These are phyloP conservation scores for Phoma sp. DNA, from an alignment of 2,329 filamentous ascomycete genomes.

Conservation along the genomic window DNA sequence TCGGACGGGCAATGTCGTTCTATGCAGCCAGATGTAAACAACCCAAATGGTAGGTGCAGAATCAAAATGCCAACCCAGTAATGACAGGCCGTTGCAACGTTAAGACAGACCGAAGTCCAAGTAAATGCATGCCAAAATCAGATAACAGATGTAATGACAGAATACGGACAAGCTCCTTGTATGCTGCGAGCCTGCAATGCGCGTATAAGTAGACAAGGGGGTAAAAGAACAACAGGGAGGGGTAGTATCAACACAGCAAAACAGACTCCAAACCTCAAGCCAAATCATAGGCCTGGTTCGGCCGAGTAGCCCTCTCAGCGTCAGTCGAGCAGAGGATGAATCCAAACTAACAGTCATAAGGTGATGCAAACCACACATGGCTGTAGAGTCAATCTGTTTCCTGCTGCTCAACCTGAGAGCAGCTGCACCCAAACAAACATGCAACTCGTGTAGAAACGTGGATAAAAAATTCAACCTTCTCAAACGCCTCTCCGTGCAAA, in stretches of 20 bases:
- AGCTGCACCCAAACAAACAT: neutral
- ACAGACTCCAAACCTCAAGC: constrained; percentile 32
- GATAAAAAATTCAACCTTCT: constrained; percentile 23
- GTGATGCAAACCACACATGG: neutral
- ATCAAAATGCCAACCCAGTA: constrained; percentile 9
- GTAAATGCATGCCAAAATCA: constrained; percentile 30
- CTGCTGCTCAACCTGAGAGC: constrained; percentile 18
- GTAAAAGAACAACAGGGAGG: constrained; percentile 2
- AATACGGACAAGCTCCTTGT: constrained; percentile 31
- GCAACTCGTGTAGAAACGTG: constrained; percentile 8
- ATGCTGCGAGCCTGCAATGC: constrained; percentile 32
- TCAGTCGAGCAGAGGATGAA: constrained; percentile 16
- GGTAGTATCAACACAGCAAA: constrained; percentile 18
- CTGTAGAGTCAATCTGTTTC: constrained; percentile 1
- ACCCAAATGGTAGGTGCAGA: constrained; percentile 19
- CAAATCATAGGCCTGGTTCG: constrained; percentile 20
- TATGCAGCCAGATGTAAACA: constrained; percentile 13
- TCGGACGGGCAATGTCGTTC: constrained; percentile 13
- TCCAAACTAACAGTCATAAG: neutral
- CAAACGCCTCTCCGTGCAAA: constrained; percentile 40
- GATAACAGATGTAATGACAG: constrained; percentile 41
- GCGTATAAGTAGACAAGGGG: constrained; percentile 23
- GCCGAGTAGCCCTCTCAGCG: constrained; percentile 28
- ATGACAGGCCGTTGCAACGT: constrained; percentile 21
- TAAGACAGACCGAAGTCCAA: constrained; percentile 22